A percentile compares a stretch with the other conserved stretches of the same genome.
Evolutionary conservation across 495 filamentous ascomycete species (phyloP).

Genomic region (Penicillium nucicola): DNA sequence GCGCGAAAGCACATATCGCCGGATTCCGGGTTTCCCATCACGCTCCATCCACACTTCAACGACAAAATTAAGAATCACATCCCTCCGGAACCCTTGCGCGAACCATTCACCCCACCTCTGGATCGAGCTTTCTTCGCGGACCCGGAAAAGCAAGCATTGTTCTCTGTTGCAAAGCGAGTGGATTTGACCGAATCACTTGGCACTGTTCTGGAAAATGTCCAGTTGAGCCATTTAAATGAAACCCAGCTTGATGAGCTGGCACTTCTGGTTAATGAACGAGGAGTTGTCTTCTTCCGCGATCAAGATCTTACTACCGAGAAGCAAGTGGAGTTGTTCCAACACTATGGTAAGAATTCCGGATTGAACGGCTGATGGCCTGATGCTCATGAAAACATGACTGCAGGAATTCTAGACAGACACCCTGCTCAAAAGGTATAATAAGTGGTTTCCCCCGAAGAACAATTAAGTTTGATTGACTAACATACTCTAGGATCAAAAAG

Average conservation of each 20-base stretch:
- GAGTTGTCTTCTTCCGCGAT: constrained; percentile 43
- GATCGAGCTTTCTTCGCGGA: constrained; percentile 51
- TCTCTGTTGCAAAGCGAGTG: constrained; percentile 40
- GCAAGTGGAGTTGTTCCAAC: constrained; percentile 50
- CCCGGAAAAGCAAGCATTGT: constrained; percentile 47
- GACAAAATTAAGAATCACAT: constrained; percentile 43
- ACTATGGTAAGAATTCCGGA: constrained; percentile 35
- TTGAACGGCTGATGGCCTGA: not conserved
- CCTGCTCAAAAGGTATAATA: constrained; percentile 42
- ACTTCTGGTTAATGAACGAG: constrained; percentile 39
- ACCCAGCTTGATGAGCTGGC: constrained; percentile 43
- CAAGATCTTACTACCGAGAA: constrained; percentile 49
- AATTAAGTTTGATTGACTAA: not conserved
- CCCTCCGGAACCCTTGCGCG: constrained; percentile 42
- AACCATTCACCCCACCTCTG: constrained; percentile 38
- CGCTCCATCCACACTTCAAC: constrained; percentile 24
- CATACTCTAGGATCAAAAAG: constrained; percentile 6
- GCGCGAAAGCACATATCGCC: constrained; percentile 21
- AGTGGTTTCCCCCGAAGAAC: too few species aligned
- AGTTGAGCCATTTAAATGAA: constrained; percentile 37
- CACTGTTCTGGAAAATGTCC: constrained; percentile 40
- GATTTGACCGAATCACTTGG: constrained; percentile 54
- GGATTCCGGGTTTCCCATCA: constrained; percentile 14
- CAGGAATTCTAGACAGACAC: constrained; percentile 41
- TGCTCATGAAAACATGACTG: not conserved